Evolutionary conservation across 345 rosid genomes (phyloP), one percentile per base, ranked within the genome.

Genomic region (Luvunga scandens): DNA sequence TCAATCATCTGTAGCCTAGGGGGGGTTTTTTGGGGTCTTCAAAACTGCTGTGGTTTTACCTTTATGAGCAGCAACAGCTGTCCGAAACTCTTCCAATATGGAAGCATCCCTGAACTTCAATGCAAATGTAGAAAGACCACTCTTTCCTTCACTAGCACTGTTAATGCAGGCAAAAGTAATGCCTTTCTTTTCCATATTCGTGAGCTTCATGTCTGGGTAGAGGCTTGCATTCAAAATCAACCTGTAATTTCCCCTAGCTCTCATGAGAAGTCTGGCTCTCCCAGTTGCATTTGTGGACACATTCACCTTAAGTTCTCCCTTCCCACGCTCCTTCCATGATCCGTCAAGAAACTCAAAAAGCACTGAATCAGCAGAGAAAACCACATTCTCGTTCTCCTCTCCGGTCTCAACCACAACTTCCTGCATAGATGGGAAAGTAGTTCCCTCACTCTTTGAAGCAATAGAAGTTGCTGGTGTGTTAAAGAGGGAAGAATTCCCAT

Each of bases 301-400:
- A 50, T 96, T 94, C 78, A 96, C 94, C 85, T 90, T 96, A 65
- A 94, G 78, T 74, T 89, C 99, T 79, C 99, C 98, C 87, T 96
- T 94, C 9, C 99, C 99, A 19, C 99, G 98, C 83, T 96, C 99
- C 89, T 93, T 96, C 99, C 99, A 96, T 53, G 84, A 81, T 30
- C 93, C 90, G 73, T 90, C 92, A 8, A 83, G 67, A 79, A 71
- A 96, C 74, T 96, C 99, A 77, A 92, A 96, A 83, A 92, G 75
- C 34, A 87, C 82, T 3, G 98, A 90, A 68, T 92, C 98, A 69
- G 99, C 91, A 9, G 92, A 78, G 85, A 94, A 96, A 73, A 79
- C 91, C 25, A 84, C 93, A 81, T 50, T 84, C 87, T 94, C 99
- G 36, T 96, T 91, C 83, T 96, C 99, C 87, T 96, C 98, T 42